Conservation (phyloP, 2,329 filamentous ascomycete genomes). For the Talaromyces sp. region DNA sequence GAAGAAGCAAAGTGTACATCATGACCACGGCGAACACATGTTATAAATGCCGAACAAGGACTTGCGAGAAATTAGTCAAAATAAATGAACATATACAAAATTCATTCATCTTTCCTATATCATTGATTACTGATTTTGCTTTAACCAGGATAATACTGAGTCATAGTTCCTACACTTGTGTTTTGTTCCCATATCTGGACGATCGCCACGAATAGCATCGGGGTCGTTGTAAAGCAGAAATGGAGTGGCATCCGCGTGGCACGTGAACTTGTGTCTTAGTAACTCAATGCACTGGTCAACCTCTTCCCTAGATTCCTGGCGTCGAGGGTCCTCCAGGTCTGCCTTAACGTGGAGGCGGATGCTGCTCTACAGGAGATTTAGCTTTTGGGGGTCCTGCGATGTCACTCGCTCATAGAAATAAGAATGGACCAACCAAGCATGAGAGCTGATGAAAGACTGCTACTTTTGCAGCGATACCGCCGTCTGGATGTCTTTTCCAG, state of each 20-base stretch:
- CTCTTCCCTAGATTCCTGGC: neutral
- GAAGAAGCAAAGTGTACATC: neutral
- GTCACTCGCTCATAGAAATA: neutral
- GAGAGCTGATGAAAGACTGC: conserved; percentile 4
- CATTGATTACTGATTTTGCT: neutral
- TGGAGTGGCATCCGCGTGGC: conserved; percentile 6
- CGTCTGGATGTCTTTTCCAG: neutral
- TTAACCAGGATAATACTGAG: neutral
- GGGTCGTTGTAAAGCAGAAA: conserved; percentile 5
- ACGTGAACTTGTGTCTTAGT: conserved; percentile 5
- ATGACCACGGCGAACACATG: neutral
- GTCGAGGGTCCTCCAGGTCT: neutral
- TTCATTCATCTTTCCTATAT: no score
- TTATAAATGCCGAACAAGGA: no score
- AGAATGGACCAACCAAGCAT: neutral
- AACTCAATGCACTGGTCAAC: conserved; percentile 5
- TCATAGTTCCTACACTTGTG: conserved; percentile 8
- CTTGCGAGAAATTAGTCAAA: no score
- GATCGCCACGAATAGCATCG: neutral
- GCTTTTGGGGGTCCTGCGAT: no score
- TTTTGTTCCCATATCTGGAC: conserved; percentile 4
- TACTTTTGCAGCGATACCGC: conserved; percentile 4
- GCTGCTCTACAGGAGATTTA: neutral
- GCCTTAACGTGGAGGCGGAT: neutral
- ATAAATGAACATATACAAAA: no score